phyloP scores from a whole-genome alignment of 305 asterid genomes.

The Plantago rigida region DNA sequence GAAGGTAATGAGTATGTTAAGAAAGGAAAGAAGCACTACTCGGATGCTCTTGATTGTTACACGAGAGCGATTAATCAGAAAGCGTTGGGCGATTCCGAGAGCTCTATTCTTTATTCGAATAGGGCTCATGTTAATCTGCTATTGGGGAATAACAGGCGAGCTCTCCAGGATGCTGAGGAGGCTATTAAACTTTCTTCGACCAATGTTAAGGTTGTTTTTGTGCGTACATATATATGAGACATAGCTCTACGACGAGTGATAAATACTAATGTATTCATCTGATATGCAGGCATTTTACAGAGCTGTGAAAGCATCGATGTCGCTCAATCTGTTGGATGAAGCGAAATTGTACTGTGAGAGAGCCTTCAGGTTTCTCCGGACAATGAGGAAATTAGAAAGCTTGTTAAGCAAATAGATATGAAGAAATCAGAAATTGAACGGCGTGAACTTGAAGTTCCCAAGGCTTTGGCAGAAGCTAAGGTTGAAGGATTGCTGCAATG shows the following conservation, averaged over 20 bases:
- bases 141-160: conserved; percentile 67
- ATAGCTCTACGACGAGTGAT: conserved; percentile 19
- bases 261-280: conserved; percentile 5
- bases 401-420: conserved; percentile 49
- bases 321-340: conserved; percentile 61
- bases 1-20: conserved; percentile 73
- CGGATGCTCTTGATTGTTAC: conserved; percentile 83
- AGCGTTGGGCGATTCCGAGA: conserved; percentile 59
- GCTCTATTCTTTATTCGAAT: conserved; percentile 59
- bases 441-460: conserved; percentile 50
- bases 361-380: conserved; percentile 62
- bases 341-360: conserved; percentile 56
- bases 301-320: conserved; percentile 76
- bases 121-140: conserved; percentile 88
- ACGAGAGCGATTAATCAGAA: conserved; percentile 83
- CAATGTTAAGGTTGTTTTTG: conserved; percentile 54
- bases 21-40: conserved; percentile 70
- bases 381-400: conserved; percentile 63
- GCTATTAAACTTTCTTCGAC: conserved; percentile 55
- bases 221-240: conserved; percentile 3
- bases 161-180: conserved; percentile 79
- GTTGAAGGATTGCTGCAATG: conserved; percentile 29
- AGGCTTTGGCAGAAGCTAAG: conserved; percentile 59
- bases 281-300: conserved; percentile 60
- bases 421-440: conserved; percentile 40